Evolutionary conservation across 108 stramenopile species (phyloP), one percentile per base, ranked within the genome.

Genomic region (Aurantiochytrium sp.): DNA sequence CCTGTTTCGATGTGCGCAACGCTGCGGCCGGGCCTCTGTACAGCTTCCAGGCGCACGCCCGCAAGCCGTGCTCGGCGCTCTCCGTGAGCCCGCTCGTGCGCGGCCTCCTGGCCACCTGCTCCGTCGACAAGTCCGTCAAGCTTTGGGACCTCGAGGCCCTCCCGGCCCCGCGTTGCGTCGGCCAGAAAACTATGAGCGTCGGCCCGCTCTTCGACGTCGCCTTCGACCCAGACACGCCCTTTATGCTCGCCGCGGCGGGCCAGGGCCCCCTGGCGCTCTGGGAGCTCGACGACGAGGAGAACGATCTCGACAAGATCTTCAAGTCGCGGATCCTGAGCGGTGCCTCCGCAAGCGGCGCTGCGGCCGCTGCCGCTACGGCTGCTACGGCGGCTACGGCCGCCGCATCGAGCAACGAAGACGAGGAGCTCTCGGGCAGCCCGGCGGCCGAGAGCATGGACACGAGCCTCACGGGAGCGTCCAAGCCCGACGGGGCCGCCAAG

Each of bases 1-100:
- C 86, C 68, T 95, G 93, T 86, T 97, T 96, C 95, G 98, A 98
- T 89, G 95, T 97, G 81, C 94, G 98, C 50, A 95, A 96, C 65
- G 96, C 97, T 89, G 95, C 88, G 24, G 52, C 32, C 54, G 50
- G 48, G 54, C 55, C 86, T 0, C 90, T 96, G 21, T 97, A 95
- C 95, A 91, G 93, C 12, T 91, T 96, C 68, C 91, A 95, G 39
- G 96, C 95, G 32, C 96, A 95, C 88, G 59, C 59, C 8, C 95
- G 95, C 88, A 96, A 90, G 86, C 95, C 96, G 30, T 96, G 96
- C 52, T 92, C 96, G 31, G 94, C 95, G 88, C 85, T 98, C 17
- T 92, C 94, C 37, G 96, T 96, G 92, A 95, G 95, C 86, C 89
- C 90, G 90, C 92, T 86, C 90, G 93, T 97, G 31, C 94, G 95